phyloP scores from a whole-genome alignment of 176 grass and related monocot genomes.

The Microstegium vimineum region DNA sequence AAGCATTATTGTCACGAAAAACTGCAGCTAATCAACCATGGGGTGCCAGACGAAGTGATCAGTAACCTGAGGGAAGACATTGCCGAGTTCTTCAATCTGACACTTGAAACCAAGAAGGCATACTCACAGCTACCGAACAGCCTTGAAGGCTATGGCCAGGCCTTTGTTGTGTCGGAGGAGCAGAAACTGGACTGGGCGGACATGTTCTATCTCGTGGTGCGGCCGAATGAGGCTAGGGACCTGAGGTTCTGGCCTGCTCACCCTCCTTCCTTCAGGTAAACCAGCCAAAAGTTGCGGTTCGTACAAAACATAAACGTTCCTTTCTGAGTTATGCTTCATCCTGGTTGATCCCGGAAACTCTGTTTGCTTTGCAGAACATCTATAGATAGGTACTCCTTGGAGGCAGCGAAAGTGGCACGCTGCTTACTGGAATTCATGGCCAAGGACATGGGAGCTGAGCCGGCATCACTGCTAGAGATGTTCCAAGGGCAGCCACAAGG shows the following conservation, averaged over 20 bases:
- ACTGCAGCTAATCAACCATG: constrained; percentile 45
- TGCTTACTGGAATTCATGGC: constrained; percentile 39
- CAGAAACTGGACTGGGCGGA: constrained; percentile 56
- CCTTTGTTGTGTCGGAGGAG: constrained; percentile 35
- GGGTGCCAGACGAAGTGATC: constrained; percentile 36
- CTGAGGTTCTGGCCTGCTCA: constrained; percentile 37
- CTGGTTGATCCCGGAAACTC: background rate
- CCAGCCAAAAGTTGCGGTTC: background rate
- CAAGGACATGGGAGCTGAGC: constrained; percentile 37
- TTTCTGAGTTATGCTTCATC: no score
- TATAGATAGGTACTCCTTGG: constrained; percentile 46
- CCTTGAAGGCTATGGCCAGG: constrained; percentile 43
- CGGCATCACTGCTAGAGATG: constrained; percentile 17
- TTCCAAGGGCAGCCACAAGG: constrained; percentile 36
- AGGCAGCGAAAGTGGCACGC: constrained; percentile 25
- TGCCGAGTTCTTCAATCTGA: constrained; percentile 31
- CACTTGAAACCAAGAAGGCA: constrained; percentile 24
- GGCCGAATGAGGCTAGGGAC: constrained; percentile 27
- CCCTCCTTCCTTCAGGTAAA: constrained; percentile 22
- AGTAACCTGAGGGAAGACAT: constrained; percentile 18
- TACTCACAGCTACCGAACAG: background rate
- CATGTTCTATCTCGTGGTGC: constrained; percentile 20
- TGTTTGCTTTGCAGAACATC: constrained; percentile 19
- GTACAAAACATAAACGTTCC: background rate
- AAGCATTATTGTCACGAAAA: background rate